Conservation (phyloP, 805 yeast genomes). For the Nakazawaea pomicola region DNA sequence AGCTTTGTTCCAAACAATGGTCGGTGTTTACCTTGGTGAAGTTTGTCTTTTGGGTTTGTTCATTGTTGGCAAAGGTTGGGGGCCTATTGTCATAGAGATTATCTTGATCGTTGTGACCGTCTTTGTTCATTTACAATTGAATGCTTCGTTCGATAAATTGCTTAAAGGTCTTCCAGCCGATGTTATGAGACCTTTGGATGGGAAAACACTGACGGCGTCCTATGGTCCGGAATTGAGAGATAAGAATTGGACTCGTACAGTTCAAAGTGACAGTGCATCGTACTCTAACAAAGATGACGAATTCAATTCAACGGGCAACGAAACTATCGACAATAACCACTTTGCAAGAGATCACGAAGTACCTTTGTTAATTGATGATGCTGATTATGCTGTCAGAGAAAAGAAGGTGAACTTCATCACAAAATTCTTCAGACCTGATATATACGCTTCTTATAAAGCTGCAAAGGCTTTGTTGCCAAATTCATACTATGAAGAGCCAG, state of each 20-base stretch:
- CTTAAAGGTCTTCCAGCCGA: slow-evolving; percentile 59
- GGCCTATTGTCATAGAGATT: slow-evolving; percentile 76
- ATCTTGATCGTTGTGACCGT: slow-evolving; percentile 60
- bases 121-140: slow-evolving; percentile 63
- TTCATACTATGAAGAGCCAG: slow-evolving; percentile 45
- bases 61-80: slow-evolving; percentile 92
- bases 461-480: slow-evolving; percentile 53
- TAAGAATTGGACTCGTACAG: no score
- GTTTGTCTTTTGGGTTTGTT: slow-evolving; percentile 81
- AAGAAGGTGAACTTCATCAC: slow-evolving; percentile 26
- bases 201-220: slow-evolving; percentile 59
- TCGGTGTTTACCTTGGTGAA: slow-evolving; percentile 86
- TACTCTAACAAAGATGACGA: slow-evolving; percentile 6
- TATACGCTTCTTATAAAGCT: slow-evolving; percentile 44
- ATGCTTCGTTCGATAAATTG: slow-evolving; percentile 60
- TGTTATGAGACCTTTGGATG: slow-evolving; percentile 74
- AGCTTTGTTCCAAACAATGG: slow-evolving; percentile 82
- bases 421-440: slow-evolving; percentile 52
- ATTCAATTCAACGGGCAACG: background rate
- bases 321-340: background rate
- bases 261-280: background rate
- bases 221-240: slow-evolving; percentile 20
- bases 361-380: slow-evolving; percentile 74
- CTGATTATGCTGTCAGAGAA: slow-evolving; percentile 25
- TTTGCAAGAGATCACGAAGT: slow-evolving; percentile 24